Base-by-base conservation (phyloP, 768 basidiomycete species). In the Mycena rosella region DNA sequence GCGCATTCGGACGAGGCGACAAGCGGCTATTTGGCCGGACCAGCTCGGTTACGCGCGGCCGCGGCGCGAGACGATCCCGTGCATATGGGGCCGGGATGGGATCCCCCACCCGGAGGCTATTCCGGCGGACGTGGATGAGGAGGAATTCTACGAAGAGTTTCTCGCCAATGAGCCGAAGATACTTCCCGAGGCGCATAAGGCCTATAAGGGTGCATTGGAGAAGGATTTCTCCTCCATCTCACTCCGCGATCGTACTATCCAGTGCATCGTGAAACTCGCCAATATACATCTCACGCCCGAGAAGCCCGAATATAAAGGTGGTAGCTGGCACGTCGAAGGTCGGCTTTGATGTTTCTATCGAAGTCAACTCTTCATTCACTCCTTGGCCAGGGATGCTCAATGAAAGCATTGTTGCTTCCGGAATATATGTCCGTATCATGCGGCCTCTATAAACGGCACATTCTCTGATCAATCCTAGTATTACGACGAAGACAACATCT, bases 291-390 rank as follows among this genome's bases (percentile, higher is more conserved):
- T 78, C 29, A 78, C 77, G 8, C 74, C 76, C 8, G 77, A 79
- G 42, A 77, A 75, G 34, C 74, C 75, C 3, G 62, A 73, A 14
- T 78, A 74, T 47, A 58, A 42, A 7, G 75, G 75, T 8, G 77
- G 74, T 1, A 53, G 71, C 5, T 79, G 77, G 78, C 77, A 78
- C 48, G 68, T 77, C 15, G 77, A 78, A 62, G 78, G 78, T n/a
- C 73, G 74, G 55, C 14, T 60, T 3, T 18, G 38, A 13, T 40
- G 5, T 40, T 40, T 40, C 38, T 40, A 10, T 40, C 14, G 17
- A 40, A 15, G 10, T 40, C 17, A 40, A 34, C 32, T 34, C 11
- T 38, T 22, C 1, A 38, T 47, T 44, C 17, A 32, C 29, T 48
- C n/a, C 24, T 36, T 30, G n/a, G 11, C 3, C 34, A 22, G 44